Evolutionary conservation across 2,329 filamentous ascomycete genomes (phyloP).

Genomic region (Aspergillus calidoustus): DNA sequence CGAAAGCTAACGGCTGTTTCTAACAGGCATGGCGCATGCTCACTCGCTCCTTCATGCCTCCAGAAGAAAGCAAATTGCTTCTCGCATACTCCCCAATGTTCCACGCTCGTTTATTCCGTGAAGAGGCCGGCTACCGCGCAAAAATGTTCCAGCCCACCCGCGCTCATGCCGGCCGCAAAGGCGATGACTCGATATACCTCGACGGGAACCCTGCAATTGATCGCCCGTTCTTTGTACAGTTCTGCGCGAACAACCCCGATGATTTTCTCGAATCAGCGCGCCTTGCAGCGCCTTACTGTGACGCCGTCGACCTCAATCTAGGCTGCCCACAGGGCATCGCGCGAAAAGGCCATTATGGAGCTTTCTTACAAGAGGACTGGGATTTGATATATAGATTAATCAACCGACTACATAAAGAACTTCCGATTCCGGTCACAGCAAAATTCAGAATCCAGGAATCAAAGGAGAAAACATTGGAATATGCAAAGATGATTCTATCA

Average conservation of each 20-base stretch:
- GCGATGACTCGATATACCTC: slow-evolving; percentile 59
- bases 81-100: slow-evolving; percentile 96
- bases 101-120: slow-evolving; percentile 85
- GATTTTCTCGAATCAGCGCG: slow-evolving; percentile 67
- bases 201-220: slow-evolving; percentile 87
- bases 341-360: slow-evolving; percentile 85
- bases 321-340: slow-evolving; percentile 97
- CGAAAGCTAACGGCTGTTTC: slow-evolving; percentile 15
- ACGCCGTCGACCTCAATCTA: slow-evolving; percentile 93
- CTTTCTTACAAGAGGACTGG: slow-evolving; percentile 94
- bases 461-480: slow-evolving; percentile 81
- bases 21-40: slow-evolving; percentile 91
- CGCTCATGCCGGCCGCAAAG: slow-evolving; percentile 31
- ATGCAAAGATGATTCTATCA: slow-evolving; percentile 82
- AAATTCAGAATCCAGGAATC: slow-evolving; percentile 93
- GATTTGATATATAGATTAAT: slow-evolving; percentile 81
- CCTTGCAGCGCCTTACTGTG: slow-evolving; percentile 82
- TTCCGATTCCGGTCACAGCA: slow-evolving; percentile 85
- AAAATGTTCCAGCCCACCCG: slow-evolving; percentile 77
- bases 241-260: slow-evolving; percentile 67
- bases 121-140: slow-evolving; percentile 75
- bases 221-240: slow-evolving; percentile 91
- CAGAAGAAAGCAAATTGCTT: slow-evolving; percentile 66
- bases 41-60: slow-evolving; percentile 84
- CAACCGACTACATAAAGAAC: slow-evolving; percentile 75